Percentiles rank a stretch among this genome's conserved stretches.
Conservation (phyloP, 169 alveolate species). For the Babesia caballi region DNA sequence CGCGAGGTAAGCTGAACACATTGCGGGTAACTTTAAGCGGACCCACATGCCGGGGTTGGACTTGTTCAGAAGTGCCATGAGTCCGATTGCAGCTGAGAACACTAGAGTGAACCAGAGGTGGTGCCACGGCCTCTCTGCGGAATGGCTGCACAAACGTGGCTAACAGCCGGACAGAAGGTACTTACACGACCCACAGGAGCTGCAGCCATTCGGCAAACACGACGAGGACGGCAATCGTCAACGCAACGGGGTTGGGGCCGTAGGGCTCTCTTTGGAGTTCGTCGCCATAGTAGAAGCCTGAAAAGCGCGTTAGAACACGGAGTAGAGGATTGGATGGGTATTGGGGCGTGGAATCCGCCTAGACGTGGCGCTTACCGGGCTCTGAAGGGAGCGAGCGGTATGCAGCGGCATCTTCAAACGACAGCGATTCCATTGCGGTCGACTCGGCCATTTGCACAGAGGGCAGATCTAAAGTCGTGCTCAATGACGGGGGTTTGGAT, state of each 20-base stretch:
- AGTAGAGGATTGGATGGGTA: too few species aligned
- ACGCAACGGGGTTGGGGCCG: slow-evolving; percentile 8
- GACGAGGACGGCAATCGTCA: neutral
- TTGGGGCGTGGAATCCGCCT: too few species aligned
- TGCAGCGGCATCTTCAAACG: neutral
- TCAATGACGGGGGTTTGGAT: too few species aligned
- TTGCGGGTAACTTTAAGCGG: neutral
- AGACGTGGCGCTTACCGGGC: slow-evolving; percentile 2
- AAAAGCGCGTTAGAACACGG: neutral
- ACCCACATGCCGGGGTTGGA: slow-evolving; percentile 35
- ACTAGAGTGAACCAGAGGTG: neutral
- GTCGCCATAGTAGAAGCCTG: neutral
- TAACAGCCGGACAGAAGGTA: neutral
- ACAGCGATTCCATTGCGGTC: neutral
- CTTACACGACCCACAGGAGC: slow-evolving; percentile 7
- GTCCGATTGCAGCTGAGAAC: neutral
- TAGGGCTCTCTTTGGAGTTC: neutral
- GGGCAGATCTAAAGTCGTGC: too few species aligned
- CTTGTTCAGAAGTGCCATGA: neutral
- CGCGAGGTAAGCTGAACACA: neutral
- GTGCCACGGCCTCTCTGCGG: neutral
- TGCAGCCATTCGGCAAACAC: neutral
- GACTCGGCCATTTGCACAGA: too few species aligned
- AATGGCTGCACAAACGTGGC: neutral
- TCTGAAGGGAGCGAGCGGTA: slow-evolving; percentile 12